Base-by-base conservation (phyloP, 176 grass and related monocot genomes). In the Eremochloa ophiuroides region DNA sequence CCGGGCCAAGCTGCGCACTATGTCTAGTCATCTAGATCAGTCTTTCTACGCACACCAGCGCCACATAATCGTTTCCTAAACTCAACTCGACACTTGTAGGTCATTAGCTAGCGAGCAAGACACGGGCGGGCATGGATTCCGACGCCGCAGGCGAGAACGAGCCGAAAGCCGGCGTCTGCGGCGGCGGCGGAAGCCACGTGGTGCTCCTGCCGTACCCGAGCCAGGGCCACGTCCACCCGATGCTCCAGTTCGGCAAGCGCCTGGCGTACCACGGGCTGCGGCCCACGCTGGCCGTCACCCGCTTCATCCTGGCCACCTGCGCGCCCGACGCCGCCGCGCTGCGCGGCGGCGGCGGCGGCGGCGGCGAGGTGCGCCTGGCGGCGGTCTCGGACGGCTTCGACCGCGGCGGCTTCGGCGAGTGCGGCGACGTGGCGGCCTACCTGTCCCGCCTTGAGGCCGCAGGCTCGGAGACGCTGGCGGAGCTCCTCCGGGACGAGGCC, bases 151-250 rank as follows among this genome's bases (percentile, higher is more conserved):
- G 1, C 40, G 41, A 3, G 11, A 51, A 33, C 37, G 74, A 61
- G 55, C 7, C 1, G 67, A 70, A 1, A 5, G 61, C 12, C 73
- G 64, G 0, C 31, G 13, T 18, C 13, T 31, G 13, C 38, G 38
- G 17, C n/a, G 42, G 40, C 9, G 27, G 63, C 38, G 66, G 40
- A 0, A 38, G 16, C 5, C 63, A 87, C 80, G 91, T 85, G 16
- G 48, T 97, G 31, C 68, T 93, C 25, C 74, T 97, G 7, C 86
- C 94, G 26, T 97, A 93, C 81, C 94, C 94, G 11, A 89, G 83
- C 86, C 94, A 97, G 81, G 94, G 94, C 82, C 94, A 97, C 86
- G 70, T 97, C 62, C 89, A 93, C 81, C 94, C 91, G 22, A 83
- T 97, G 88, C 86, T 97, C 63, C 94, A 93, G 84, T 93, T 97